Percentiles rank a stretch among this genome's conserved stretches.
Evolutionary conservation across 495 filamentous ascomycete species (phyloP).

Genomic region (Sphaerosporella brunnea): DNA sequence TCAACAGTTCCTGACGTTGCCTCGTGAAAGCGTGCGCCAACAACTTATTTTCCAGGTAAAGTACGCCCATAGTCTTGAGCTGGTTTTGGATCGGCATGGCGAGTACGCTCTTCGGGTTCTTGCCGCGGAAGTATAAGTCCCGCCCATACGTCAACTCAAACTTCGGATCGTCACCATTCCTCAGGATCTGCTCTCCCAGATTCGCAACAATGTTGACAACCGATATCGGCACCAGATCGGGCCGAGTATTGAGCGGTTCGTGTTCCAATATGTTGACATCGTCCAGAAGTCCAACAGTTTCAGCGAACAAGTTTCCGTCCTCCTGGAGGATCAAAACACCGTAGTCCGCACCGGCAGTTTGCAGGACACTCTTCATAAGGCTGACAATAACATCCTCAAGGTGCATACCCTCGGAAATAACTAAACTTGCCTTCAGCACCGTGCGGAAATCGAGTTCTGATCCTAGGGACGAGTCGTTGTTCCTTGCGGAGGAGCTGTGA

Average conservation of each 20-base stretch:
- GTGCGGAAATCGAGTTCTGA: slow-evolving; percentile 25
- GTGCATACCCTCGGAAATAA: slow-evolving; percentile 26
- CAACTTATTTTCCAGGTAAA: slow-evolving; percentile 25
- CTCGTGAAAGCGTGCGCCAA: slow-evolving; percentile 25
- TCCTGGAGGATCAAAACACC: slow-evolving; percentile 25
- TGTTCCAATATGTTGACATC: slow-evolving; percentile 24
- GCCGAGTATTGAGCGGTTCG: slow-evolving; percentile 21
- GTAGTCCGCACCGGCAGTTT: slow-evolving; percentile 26
- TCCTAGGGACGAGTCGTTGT: slow-evolving; percentile 23
- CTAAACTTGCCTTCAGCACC: slow-evolving; percentile 23
- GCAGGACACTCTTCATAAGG: slow-evolving; percentile 24
- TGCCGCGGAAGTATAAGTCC: slow-evolving; percentile 21
- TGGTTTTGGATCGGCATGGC: slow-evolving; percentile 26
- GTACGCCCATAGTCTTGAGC: slow-evolving; percentile 25
- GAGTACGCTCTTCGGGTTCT: slow-evolving; percentile 22
- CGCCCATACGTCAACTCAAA: slow-evolving; percentile 25
- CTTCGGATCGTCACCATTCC: slow-evolving; percentile 24
- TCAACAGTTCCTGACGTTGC: slow-evolving; percentile 23
- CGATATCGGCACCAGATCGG: slow-evolving; percentile 24
- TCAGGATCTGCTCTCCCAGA: slow-evolving; percentile 23
- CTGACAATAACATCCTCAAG: slow-evolving; percentile 25
- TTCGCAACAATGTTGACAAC: slow-evolving; percentile 26
- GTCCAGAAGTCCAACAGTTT: slow-evolving; percentile 25
- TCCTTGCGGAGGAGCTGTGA: slow-evolving; percentile 18
- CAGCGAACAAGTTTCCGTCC: slow-evolving; percentile 23